A percentile compares a stretch with the other conserved stretches of the same genome.
Conservation (phyloP, 352 stramenopile species). For the Blastocystis sp. region DNA sequence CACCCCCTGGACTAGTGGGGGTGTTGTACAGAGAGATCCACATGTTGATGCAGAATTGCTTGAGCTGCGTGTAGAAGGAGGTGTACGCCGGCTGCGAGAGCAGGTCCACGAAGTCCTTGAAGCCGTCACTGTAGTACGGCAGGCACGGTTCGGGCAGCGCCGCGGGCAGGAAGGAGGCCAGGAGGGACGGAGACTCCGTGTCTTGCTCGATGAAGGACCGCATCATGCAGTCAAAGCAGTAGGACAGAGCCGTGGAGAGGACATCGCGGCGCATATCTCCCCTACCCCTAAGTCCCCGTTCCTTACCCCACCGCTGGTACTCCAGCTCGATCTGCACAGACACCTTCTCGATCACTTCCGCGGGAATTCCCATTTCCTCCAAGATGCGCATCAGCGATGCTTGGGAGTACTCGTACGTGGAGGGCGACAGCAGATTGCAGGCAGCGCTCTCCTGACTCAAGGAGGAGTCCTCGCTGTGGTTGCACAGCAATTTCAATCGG, state of each 20-base stretch:
- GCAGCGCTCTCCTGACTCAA: not conserved
- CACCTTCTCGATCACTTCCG: not conserved
- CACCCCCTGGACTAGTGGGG: not conserved
- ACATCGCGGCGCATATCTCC: not conserved
- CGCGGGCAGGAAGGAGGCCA: not conserved
- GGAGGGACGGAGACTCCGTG: slow-evolving; percentile 1
- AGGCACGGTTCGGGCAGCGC: not conserved
- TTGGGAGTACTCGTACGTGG: slow-evolving; percentile 37
- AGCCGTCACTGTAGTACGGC: not conserved
- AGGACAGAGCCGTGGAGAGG: not conserved
- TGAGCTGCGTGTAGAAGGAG: slow-evolving; percentile 16
- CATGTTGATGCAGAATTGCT: slow-evolving; percentile 33
- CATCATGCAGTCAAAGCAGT: slow-evolving; percentile 38
- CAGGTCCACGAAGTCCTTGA: slow-evolving; percentile 25
- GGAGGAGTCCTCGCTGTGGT: not conserved
- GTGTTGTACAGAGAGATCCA: slow-evolving; percentile 31
- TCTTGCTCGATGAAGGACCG: slow-evolving; percentile 5
- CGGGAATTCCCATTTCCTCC: slow-evolving; percentile 9
- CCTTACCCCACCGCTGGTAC: slow-evolving; percentile 18
- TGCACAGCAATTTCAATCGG: not conserved
- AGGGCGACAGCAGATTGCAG: not conserved
- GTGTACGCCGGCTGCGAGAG: not conserved
- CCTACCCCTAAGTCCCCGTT: not conserved
- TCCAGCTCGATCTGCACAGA: slow-evolving; percentile 50
- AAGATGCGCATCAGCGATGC: not conserved